These are phyloP conservation scores for Saccharomyces hybrid DNA, from an alignment of 1,139 yeast genomes.

Conservation along the genomic window DNA sequence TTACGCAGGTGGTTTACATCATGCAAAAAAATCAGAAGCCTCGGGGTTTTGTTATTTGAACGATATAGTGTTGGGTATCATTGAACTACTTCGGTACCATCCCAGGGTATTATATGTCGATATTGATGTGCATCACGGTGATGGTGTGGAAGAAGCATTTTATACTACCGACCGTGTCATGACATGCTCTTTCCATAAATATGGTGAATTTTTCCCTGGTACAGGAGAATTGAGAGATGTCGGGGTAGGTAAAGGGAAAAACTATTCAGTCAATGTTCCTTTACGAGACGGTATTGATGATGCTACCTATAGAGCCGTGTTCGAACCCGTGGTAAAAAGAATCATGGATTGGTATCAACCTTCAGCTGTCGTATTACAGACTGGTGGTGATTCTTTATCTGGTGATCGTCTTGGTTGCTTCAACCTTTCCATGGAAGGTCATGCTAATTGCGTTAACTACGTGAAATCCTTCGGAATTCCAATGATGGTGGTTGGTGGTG, in stretches of 20 bases:
- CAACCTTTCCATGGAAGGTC: constrained; percentile 86
- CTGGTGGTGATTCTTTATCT: constrained; percentile 89
- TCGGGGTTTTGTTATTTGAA: constrained; percentile 79
- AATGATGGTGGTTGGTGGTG: constrained; percentile 90
- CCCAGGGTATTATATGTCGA: constrained; percentile 94
- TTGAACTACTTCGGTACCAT: constrained; percentile 82
- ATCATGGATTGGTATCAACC: constrained; percentile 94
- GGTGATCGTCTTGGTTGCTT: constrained; percentile 90
- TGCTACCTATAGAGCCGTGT: constrained; percentile 73
- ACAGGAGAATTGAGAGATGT: constrained; percentile 86
- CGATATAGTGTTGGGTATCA: constrained; percentile 84
- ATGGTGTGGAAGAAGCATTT: constrained; percentile 97
- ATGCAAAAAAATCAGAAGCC: constrained; percentile 93
- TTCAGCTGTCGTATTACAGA: constrained; percentile 81
- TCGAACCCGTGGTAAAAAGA: constrained; percentile 75
- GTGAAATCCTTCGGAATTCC: constrained; percentile 85
- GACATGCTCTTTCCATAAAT: constrained; percentile 96
- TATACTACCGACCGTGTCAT: constrained; percentile 93
- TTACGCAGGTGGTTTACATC: constrained; percentile 96
- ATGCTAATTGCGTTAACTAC: constrained; percentile 89
- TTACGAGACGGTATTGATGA: constrained; percentile 90
- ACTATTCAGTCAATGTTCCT: constrained; percentile 83
- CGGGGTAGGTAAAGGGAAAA: constrained; percentile 84
- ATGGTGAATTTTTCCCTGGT: constrained; percentile 95
- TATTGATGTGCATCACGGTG: constrained; percentile 96